Conservation (phyloP, 176 grass and related monocot species). For the Urochloa ruziziensis region DNA sequence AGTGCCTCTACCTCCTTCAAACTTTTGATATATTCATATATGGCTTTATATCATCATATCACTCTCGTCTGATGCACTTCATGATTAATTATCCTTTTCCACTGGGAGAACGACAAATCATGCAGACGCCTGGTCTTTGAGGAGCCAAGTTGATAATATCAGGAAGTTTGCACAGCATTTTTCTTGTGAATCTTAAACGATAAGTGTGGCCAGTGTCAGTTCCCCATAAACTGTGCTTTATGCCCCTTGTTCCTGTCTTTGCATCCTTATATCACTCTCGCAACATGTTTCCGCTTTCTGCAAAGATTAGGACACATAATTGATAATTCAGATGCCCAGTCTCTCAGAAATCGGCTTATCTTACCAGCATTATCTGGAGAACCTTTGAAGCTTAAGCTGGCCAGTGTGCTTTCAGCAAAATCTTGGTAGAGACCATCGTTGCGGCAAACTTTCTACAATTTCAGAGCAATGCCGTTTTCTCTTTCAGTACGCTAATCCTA, state of each 20-base stretch:
- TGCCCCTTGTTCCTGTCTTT: background rate
- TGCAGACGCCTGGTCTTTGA: conserved; percentile 27
- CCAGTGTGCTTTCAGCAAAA: background rate
- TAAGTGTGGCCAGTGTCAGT: background rate
- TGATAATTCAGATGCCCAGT: conserved; percentile 24
- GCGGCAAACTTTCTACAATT: conserved; percentile 12
- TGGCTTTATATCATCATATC: conserved; percentile 9
- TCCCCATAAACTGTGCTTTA: background rate
- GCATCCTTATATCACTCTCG: background rate
- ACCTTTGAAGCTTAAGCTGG: background rate
- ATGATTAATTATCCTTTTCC: background rate
- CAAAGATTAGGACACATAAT: background rate
- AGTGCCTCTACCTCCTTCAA: background rate
- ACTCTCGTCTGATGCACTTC: background rate
- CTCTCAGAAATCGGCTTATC: background rate
- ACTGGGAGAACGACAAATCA: background rate
- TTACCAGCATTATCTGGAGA: background rate
- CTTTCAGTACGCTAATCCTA: conserved; percentile 1
- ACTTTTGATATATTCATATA: background rate
- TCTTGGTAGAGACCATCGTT: conserved; percentile 42
- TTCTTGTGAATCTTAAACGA: background rate
- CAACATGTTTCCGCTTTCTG: conserved; percentile 2
- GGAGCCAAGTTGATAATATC: background rate
- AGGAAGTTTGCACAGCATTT: background rate
- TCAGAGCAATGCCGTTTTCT: conserved; percentile 23